Conservation (phyloP, 2,329 filamentous ascomycete species). For the Penicillium carneum region DNA sequence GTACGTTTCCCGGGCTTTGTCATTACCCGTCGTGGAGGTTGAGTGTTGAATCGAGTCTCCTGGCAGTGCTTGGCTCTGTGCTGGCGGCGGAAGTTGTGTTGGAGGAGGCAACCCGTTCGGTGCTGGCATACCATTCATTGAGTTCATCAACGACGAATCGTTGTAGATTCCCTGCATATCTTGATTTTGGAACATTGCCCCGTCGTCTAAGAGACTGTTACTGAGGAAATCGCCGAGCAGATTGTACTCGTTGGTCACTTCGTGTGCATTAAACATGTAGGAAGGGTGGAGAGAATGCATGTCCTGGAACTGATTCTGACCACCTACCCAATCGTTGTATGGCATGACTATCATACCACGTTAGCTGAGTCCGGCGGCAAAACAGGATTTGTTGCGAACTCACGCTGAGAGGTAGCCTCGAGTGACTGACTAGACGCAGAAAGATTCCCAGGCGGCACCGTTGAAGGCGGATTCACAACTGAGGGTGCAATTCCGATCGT, state of each 20-base stretch:
- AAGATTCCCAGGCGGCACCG: slow-evolving; percentile 70
- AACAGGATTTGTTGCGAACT: slow-evolving; percentile 50
- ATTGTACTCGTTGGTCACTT: slow-evolving; percentile 96
- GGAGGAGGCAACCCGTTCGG: slow-evolving; percentile 45
- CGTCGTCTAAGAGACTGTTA: slow-evolving; percentile 87
- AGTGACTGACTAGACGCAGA: slow-evolving; percentile 71
- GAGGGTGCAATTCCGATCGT: slow-evolving; percentile 60
- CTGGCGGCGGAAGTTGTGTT: slow-evolving; percentile 45
- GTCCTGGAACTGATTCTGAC: slow-evolving; percentile 86
- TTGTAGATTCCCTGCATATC: slow-evolving; percentile 69
- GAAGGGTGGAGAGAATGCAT: slow-evolving; percentile 93
- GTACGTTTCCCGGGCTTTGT: slow-evolving; percentile 79
- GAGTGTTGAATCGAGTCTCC: slow-evolving; percentile 68
- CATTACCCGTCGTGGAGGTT: slow-evolving; percentile 67
- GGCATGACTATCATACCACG: slow-evolving; percentile 67
- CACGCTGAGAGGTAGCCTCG: slow-evolving; percentile 75
- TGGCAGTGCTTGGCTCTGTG: slow-evolving; percentile 43
- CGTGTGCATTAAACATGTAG: slow-evolving; percentile 92
- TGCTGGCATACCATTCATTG: slow-evolving; percentile 48
- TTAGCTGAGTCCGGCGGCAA: slow-evolving; percentile 35
- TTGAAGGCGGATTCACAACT: slow-evolving; percentile 60
- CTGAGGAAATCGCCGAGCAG: slow-evolving; percentile 95
- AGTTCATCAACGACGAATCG: slow-evolving; percentile 62
- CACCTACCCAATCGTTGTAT: slow-evolving; percentile 81
- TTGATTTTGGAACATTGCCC: slow-evolving; percentile 70